Evolutionary conservation across 495 filamentous ascomycete species (phyloP).

Genomic region (Cairneyella variabilis): DNA sequence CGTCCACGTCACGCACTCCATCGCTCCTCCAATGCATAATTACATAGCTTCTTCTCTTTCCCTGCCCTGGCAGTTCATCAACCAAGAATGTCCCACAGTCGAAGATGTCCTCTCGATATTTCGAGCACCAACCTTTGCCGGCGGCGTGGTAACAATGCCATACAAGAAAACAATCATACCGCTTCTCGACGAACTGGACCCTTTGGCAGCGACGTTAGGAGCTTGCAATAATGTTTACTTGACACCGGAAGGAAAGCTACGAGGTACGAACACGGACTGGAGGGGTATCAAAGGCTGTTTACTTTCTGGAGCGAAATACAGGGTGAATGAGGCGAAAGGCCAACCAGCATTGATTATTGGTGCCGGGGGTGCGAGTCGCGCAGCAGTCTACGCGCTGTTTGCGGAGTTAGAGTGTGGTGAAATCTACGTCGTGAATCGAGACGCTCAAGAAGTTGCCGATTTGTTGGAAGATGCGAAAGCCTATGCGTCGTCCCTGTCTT

Average conservation of each 20-base stretch:
- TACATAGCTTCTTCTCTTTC: slow-evolving; percentile 35
- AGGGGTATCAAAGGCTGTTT: slow-evolving; percentile 34
- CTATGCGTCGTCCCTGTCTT: slow-evolving; percentile 8
- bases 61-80: slow-evolving; percentile 36
- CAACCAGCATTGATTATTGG: slow-evolving; percentile 44
- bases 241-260: slow-evolving; percentile 23
- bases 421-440: slow-evolving; percentile 14
- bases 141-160: slow-evolving; percentile 47
- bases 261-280: slow-evolving; percentile 47
- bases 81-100: slow-evolving; percentile 34
- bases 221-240: slow-evolving; percentile 43
- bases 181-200: slow-evolving; percentile 34
- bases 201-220: slow-evolving; percentile 31
- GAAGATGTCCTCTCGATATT: slow-evolving; percentile 31
- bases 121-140: slow-evolving; percentile 32
- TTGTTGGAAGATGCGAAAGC: slow-evolving; percentile 16
- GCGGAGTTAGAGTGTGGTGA: neutral
- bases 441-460: slow-evolving; percentile 12
- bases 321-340: slow-evolving; percentile 2
- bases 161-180: slow-evolving; percentile 41
- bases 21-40: slow-evolving; percentile 41
- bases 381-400: slow-evolving; percentile 67
- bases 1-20: slow-evolving; percentile 40
- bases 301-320: slow-evolving; percentile 3
- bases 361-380: slow-evolving; percentile 74